phyloP scores from a whole-genome alignment of 169 alveolate species.

The Eimeria falciformis region DNA sequence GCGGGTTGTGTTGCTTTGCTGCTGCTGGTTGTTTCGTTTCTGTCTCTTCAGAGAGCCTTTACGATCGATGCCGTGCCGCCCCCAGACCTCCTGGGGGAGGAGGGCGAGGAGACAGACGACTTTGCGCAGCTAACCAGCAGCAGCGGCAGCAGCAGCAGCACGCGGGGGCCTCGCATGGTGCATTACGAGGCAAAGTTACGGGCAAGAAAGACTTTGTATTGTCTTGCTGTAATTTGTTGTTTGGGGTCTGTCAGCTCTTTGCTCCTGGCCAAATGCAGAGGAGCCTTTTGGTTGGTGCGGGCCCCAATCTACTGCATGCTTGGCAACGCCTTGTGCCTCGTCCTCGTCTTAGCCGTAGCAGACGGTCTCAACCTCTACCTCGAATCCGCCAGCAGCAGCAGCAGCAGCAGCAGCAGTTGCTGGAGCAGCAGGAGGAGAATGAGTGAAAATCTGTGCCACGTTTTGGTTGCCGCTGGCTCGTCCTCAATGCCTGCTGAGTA shows the following conservation, averaged over 20 bases:
- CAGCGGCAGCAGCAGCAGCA: conserved; percentile 35
- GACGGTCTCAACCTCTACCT: not conserved
- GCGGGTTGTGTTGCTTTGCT: not conserved
- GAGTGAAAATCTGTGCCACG: not conserved
- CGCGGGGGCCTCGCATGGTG: not conserved
- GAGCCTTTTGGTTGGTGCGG: not conserved
- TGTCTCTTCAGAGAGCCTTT: not conserved
- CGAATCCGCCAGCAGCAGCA: not conserved
- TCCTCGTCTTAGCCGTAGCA: not conserved
- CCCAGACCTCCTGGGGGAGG: not conserved
- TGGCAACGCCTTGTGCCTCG: not conserved
- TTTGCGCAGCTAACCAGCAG: not conserved
- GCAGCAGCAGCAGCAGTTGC: not conserved
- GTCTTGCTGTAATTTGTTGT: not conserved
- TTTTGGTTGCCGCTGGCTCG: not conserved
- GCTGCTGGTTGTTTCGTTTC: not conserved
- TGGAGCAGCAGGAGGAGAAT: not conserved
- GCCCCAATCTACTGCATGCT: not conserved
- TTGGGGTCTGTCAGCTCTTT: not conserved
- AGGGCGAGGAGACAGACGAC: not conserved
- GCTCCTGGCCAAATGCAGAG: not conserved
- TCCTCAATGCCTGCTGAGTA: not conserved
- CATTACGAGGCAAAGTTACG: not conserved
- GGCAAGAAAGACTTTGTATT: not conserved
- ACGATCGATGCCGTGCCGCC: not conserved